Conservation (phyloP, 208 protist species). For the Leishmania tropica region DNA sequence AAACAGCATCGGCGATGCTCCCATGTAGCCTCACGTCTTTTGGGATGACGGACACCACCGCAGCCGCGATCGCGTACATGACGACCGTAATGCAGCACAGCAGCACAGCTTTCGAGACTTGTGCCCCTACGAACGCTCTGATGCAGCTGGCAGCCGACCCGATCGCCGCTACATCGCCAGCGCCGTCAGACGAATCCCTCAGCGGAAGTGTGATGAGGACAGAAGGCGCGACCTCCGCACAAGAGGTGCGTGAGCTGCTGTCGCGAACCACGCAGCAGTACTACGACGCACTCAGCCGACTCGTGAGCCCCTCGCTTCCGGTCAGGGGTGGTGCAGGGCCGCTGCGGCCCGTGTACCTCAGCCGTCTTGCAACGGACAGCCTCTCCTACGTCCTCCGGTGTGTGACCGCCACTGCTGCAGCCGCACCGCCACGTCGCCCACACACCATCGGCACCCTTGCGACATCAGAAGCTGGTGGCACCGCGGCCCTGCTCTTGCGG, state of each 20-base stretch:
- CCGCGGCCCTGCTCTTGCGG: conserved; percentile 7
- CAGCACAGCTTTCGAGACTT: not conserved
- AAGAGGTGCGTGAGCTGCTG: not conserved
- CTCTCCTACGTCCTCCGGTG: conserved; percentile 19
- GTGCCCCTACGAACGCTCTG: not conserved
- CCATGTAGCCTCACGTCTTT: not conserved
- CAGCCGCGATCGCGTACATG: conserved; percentile 1
- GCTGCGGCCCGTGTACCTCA: not conserved
- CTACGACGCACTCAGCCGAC: not conserved
- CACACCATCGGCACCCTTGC: not conserved
- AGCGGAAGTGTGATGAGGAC: not conserved
- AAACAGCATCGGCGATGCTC: too few relatives aligned
- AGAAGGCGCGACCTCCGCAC: not conserved
- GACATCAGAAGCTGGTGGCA: not conserved
- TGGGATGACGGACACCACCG: not conserved
- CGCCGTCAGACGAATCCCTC: too few relatives aligned
- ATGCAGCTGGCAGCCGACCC: conserved; percentile 1
- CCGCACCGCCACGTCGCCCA: not conserved
- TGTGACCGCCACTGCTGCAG: not conserved
- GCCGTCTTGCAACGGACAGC: not conserved
- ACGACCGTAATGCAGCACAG: not conserved
- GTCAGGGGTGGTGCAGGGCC: not conserved
- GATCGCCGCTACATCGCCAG: not conserved
- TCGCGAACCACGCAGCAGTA: not conserved
- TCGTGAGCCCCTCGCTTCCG: not conserved